A percentile compares a stretch with the other conserved stretches of the same genome.
Evolutionary conservation across 139 green algal genomes (phyloP).

Genomic region (Tetratostichococcus sp.): DNA sequence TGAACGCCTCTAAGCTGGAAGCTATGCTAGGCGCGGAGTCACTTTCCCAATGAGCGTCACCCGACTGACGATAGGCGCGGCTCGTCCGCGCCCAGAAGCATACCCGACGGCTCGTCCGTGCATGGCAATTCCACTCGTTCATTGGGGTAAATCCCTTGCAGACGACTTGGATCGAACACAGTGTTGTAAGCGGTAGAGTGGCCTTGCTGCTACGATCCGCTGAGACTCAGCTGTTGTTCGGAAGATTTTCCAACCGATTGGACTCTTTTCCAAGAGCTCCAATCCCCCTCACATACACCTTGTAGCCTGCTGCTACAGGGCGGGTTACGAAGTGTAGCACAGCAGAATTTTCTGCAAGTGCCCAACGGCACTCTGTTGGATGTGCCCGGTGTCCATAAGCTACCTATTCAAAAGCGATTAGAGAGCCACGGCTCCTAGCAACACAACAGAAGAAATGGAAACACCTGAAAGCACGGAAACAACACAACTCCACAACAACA

Average conservation of each 20-base stretch:
- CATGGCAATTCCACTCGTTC: slow-evolving; percentile 1
- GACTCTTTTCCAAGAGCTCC: background rate
- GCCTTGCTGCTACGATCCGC: slow-evolving; percentile 80
- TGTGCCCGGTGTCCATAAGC: too few species aligned
- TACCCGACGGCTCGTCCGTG: too few species aligned
- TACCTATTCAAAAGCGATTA: too few species aligned
- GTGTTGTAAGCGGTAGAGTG: slow-evolving; percentile 85
- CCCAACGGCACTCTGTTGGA: too few species aligned
- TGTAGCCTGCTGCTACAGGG: background rate
- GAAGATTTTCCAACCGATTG: slow-evolving; percentile 34
- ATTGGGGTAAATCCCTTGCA: slow-evolving; percentile 1
- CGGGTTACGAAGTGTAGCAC: background rate
- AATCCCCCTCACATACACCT: background rate
- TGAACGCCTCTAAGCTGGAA: slow-evolving; percentile 84
- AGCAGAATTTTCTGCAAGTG: too few species aligned
- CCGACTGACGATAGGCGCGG: background rate
- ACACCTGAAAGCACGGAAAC: too few species aligned
- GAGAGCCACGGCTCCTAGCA: too few species aligned
- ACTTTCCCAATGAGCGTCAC: background rate
- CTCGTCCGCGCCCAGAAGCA: slow-evolving; percentile 1
- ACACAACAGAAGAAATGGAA: too few species aligned
- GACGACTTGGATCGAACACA: slow-evolving; percentile 72
- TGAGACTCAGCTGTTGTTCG: slow-evolving; percentile 74
- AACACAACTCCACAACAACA: too few species aligned
- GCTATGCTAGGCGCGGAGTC: slow-evolving; percentile 59